phyloP scores from a whole-genome alignment of 352 stramenopile genomes.

The Thalassiosira hispida region DNA sequence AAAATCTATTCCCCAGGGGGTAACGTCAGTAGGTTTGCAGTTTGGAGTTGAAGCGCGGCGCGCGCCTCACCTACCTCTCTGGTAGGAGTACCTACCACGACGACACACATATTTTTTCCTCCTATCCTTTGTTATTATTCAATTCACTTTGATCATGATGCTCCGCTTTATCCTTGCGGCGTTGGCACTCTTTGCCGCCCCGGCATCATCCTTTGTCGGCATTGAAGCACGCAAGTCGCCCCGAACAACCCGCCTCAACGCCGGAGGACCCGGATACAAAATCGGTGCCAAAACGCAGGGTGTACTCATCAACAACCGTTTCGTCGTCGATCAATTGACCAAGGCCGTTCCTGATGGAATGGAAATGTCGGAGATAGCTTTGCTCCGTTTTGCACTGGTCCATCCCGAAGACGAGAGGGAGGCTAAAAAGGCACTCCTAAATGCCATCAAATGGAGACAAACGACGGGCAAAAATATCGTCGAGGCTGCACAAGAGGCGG shows the following conservation, averaged over 20 bases:
- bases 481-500: slow-evolving; percentile 31
- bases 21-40: too few relatives aligned
- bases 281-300: slow-evolving; percentile 53
- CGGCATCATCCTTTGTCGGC: slow-evolving; percentile 11
- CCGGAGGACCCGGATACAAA: slow-evolving; percentile 35
- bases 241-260: slow-evolving; percentile 20
- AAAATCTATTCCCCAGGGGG: too few relatives aligned
- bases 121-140: too few relatives aligned
- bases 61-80: too few relatives aligned
- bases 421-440: slow-evolving; percentile 31
- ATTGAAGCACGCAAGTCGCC: not conserved
- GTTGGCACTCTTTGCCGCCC: slow-evolving; percentile 21
- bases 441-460: slow-evolving; percentile 43
- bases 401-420: slow-evolving; percentile 38
- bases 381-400: slow-evolving; percentile 48
- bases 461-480: slow-evolving; percentile 47
- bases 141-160: not conserved
- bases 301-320: slow-evolving; percentile 54
- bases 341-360: slow-evolving; percentile 31
- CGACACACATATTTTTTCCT: too few relatives aligned
- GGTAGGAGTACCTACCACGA: too few relatives aligned
- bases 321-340: slow-evolving; percentile 38
- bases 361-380: slow-evolving; percentile 46
- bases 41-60: too few relatives aligned
- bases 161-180: not conserved